Conservation (phyloP, 139 green algal genomes). For the Diplosphaera chodatii region DNA sequence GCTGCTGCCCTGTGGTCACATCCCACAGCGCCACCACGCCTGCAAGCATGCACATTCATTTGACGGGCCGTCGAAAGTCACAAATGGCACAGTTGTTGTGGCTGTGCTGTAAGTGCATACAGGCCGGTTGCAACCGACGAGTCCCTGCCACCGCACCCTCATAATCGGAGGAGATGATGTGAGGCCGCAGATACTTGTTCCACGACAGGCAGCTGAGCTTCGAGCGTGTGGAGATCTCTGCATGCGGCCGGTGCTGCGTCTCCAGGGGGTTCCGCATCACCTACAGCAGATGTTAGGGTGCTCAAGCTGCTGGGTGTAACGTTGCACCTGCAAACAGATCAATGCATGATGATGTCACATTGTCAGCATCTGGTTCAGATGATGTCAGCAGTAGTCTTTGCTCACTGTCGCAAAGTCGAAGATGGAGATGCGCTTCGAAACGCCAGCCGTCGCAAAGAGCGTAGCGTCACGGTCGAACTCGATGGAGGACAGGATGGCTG, state of each 20-base stretch:
- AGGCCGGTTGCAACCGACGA: too few relatives aligned
- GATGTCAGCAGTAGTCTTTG: too few relatives aligned
- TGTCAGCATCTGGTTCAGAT: too few relatives aligned
- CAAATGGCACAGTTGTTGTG: too few relatives aligned
- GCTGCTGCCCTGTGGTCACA: conserved; percentile 33
- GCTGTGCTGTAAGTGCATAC: too few relatives aligned
- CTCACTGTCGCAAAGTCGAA: conserved; percentile 27
- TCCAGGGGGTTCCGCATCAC: conserved; percentile 1
- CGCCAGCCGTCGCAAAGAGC: conserved; percentile 60
- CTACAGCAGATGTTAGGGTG: too few relatives aligned
- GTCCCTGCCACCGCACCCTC: too few relatives aligned
- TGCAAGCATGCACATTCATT: too few relatives aligned
- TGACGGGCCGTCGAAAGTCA: too few relatives aligned
- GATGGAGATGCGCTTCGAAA: conserved; percentile 56
- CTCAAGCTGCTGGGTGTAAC: too few relatives aligned
- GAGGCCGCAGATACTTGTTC: conserved; percentile 41
- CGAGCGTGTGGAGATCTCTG: conserved; percentile 67
- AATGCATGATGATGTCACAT: too few relatives aligned
- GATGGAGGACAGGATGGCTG: conserved; percentile 57
- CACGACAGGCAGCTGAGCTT: conserved; percentile 82
- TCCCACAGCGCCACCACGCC: conserved; percentile 70
- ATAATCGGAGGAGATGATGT: conserved; percentile 73
- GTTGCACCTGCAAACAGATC: too few relatives aligned
- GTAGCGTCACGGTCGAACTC: conserved; percentile 54
- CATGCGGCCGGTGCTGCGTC: conserved; percentile 45